Conservation (phyloP, 1,139 yeast genomes). For the Taphrina sp. region DNA sequence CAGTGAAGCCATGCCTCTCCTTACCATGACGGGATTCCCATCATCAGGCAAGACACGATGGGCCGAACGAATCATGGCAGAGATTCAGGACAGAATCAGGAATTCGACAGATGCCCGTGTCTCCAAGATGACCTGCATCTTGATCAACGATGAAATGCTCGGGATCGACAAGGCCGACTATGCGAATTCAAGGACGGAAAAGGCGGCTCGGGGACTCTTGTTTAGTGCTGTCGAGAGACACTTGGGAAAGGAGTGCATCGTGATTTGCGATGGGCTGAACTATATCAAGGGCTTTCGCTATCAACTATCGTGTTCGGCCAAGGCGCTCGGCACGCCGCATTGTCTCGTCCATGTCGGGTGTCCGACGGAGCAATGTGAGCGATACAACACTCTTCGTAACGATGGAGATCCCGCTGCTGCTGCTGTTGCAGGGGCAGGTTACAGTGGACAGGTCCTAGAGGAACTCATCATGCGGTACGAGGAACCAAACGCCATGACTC, state of each 20-base stretch:
- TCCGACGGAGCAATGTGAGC: constrained; percentile 59
- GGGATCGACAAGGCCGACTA: constrained; percentile 72
- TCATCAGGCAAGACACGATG: constrained; percentile 78
- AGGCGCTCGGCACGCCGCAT: constrained; percentile 75
- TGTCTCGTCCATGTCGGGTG: constrained; percentile 74
- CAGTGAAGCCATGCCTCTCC: constrained; percentile 83
- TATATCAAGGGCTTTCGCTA: constrained; percentile 95
- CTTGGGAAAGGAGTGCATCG: constrained; percentile 64
- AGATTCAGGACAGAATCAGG: constrained; percentile 53
- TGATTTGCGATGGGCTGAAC: constrained; percentile 77
- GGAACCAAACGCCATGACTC: constrained; percentile 79
- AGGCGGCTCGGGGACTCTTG: constrained; percentile 77
- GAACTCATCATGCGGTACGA: constrained; percentile 83
- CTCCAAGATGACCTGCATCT: constrained; percentile 57
- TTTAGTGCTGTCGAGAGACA: constrained; percentile 87
- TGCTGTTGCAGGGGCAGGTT: too few species aligned
- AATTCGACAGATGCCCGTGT: constrained; percentile 49
- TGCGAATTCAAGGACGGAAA: constrained; percentile 60
- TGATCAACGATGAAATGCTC: constrained; percentile 74
- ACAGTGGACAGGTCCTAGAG: constrained; percentile 45
- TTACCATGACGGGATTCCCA: constrained; percentile 81
- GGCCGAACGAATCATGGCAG: constrained; percentile 56
- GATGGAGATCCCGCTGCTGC: constrained; percentile 36
- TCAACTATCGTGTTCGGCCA: constrained; percentile 91
- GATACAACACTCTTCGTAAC: constrained; percentile 54